Evolutionary conservation across 495 filamentous ascomycete species (phyloP), one percentile per base, ranked within the genome.

Genomic region (Neurospora sp.): DNA sequence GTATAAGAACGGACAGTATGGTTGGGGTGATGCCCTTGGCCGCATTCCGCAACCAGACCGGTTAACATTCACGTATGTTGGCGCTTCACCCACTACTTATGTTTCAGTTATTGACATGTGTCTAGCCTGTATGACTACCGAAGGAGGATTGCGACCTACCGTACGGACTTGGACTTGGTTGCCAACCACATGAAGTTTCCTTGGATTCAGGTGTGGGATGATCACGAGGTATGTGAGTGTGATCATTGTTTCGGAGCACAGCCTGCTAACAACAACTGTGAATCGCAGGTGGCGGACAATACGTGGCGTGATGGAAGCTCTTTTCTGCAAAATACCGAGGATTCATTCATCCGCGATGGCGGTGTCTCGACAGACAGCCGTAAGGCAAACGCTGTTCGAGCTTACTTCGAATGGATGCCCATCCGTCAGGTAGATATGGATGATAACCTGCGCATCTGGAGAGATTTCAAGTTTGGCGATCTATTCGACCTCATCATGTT

Each of bases 191-290:
- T 87, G 73, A 81, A 83, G 38, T 91, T 88, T 73, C 83, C 90
- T 16, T 91, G 90, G 89, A 91, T 92, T 72, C 81, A 88, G 5
- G 89, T 90, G 10, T 92, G 90, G 90, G 90, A 91, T 78, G 90
- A 91, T 74, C 90, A 91, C 76, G 89, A 76, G 39, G 69, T 71
- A 37, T 31, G 71, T 61, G 16, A 27, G 37, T 9, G 12, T 59
- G 6, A 22, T 22, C 31, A 16, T n/a, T 35, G 35, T 14, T 16
- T 45, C 9, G 38, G 9, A 70, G 10, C 20, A 39, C 4, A 48
- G 17, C 2, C 17, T 22, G 17, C 3, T 38, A 37, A 38, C 16
- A 40, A 48, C 72, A 75, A 9, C 78, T 41, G 22, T 1, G 68
- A 48, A 45, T 61, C 8, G 75, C 74, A 91, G 78, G 86, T 91